Evolutionary conservation across 495 filamentous ascomycete species (phyloP).

Genomic region (Trichoderma reesei): DNA sequence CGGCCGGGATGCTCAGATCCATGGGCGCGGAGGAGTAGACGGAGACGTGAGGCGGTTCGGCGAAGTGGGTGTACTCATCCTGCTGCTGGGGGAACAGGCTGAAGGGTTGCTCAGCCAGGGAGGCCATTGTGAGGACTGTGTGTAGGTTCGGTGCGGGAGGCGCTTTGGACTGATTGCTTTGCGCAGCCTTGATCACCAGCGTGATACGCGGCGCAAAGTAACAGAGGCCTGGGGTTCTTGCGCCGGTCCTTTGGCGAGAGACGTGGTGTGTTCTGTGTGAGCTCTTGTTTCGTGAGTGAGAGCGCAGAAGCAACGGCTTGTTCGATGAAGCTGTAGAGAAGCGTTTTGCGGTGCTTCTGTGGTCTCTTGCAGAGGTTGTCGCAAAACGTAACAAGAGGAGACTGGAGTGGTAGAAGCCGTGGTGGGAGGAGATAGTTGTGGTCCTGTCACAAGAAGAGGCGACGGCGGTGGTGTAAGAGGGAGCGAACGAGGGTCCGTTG

Average conservation of each 20-base stretch:
- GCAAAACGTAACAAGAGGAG: background rate
- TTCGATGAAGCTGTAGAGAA: background rate
- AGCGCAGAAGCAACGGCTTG: background rate
- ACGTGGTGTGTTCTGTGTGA: background rate
- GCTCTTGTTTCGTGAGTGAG: background rate
- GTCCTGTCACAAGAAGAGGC: background rate
- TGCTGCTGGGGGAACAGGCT: constrained; percentile 24
- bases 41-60: constrained; percentile 29
- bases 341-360: background rate
- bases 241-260: background rate
- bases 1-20: constrained; percentile 34
- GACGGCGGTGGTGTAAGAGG: background rate
- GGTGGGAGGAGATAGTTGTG: background rate
- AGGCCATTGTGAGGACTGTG: constrained; percentile 19
- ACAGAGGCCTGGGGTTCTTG: background rate
- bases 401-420: background rate
- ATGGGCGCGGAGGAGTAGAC: constrained; percentile 26
- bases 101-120: constrained; percentile 22
- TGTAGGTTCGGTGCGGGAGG: background rate
- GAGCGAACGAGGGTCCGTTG: background rate
- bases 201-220: background rate
- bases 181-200: background rate
- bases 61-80: constrained; percentile 33
- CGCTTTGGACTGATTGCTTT: background rate
- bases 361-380: background rate